Percentiles rank a stretch among this genome's conserved stretches.
Evolutionary conservation across 306 rosid species (phyloP).

Genomic region (Psophocarpus tetragonolobus): DNA sequence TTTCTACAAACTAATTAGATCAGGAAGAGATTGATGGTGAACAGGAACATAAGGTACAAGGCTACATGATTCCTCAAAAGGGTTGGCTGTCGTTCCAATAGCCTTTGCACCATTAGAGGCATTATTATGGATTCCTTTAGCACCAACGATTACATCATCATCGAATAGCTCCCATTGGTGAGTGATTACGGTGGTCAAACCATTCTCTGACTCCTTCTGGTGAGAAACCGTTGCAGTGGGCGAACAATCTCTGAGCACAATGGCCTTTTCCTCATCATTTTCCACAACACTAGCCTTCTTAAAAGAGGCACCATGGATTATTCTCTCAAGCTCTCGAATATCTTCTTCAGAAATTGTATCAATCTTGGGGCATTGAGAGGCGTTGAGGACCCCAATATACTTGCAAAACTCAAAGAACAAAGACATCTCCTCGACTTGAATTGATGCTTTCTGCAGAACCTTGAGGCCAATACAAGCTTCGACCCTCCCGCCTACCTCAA

Average conservation of each 20-base stretch:
- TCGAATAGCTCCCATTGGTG: slow-evolving; percentile 84
- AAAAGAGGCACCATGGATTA: slow-evolving; percentile 42
- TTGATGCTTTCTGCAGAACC: slow-evolving; percentile 54
- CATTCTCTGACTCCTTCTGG: slow-evolving; percentile 12
- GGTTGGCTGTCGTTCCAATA: slow-evolving; percentile 26
- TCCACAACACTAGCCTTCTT: neutral
- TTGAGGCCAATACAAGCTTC: slow-evolving; percentile 58
- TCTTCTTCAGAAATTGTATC: slow-evolving; percentile 59
- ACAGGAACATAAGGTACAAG: slow-evolving; percentile 29
- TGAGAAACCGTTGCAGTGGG: neutral
- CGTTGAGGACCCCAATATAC: slow-evolving; percentile 63
- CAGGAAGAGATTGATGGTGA: slow-evolving; percentile 56
- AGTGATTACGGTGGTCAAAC: slow-evolving; percentile 65
- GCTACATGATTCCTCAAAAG: slow-evolving; percentile 44
- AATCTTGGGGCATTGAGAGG: slow-evolving; percentile 61
- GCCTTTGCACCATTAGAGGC: slow-evolving; percentile 1
- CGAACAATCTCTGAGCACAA: slow-evolving; percentile 20
- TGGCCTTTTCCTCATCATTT: slow-evolving; percentile 30
- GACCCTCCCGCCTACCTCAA: slow-evolving; percentile 41
- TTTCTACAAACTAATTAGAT: slow-evolving; percentile 71
- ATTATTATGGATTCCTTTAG: neutral
- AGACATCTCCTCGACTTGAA: slow-evolving; percentile 54
- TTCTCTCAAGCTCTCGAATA: slow-evolving; percentile 53
- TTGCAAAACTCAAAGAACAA: slow-evolving; percentile 56
- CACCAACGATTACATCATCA: slow-evolving; percentile 38